phyloP scores from a whole-genome alignment of 768 basidiomycete genomes.

The Obba rivulosa region DNA sequence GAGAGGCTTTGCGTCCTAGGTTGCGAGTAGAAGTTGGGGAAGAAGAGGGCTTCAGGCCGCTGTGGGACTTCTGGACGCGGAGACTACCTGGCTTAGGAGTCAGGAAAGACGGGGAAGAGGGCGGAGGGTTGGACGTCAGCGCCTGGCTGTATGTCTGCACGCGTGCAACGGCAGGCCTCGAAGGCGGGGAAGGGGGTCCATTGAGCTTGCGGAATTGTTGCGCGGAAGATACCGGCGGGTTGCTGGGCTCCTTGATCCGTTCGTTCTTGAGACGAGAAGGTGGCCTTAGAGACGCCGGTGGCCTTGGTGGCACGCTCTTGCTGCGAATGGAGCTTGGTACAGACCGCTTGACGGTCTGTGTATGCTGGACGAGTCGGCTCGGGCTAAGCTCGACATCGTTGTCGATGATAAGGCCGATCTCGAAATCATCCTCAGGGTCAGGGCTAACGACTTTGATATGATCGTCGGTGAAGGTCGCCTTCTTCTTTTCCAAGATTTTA shows the following conservation, averaged over 20 bases:
- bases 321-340: slow-evolving; percentile 34
- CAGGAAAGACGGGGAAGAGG: slow-evolving; percentile 52
- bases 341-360: slow-evolving; percentile 22
- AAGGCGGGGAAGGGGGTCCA: slow-evolving; percentile 64
- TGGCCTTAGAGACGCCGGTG: slow-evolving; percentile 48
- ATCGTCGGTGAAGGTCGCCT: slow-evolving; percentile 50
- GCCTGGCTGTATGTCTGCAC: slow-evolving; percentile 56
- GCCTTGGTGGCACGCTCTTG: slow-evolving; percentile 50
- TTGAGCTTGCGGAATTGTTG: slow-evolving; percentile 65
- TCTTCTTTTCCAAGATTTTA: slow-evolving; percentile 50
- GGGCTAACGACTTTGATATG: slow-evolving; percentile 48
- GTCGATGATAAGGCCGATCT: slow-evolving; percentile 77
- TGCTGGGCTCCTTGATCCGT: slow-evolving; percentile 67
- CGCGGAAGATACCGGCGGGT: slow-evolving; percentile 64
- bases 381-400: slow-evolving; percentile 82
- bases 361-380: slow-evolving; percentile 56
- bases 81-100: slow-evolving; percentile 68
- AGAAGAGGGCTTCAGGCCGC: slow-evolving; percentile 72
- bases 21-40: slow-evolving; percentile 51
- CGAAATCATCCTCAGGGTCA: slow-evolving; percentile 81
- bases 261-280: slow-evolving; percentile 57
- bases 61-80: slow-evolving; percentile 80
- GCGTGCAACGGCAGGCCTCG: slow-evolving; percentile 42
- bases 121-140: slow-evolving; percentile 44
- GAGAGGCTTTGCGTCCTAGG: slow-evolving; percentile 70